Evolutionary conservation across 306 rosid genomes (phyloP).

Genomic region (Lagenaria siceraria): DNA sequence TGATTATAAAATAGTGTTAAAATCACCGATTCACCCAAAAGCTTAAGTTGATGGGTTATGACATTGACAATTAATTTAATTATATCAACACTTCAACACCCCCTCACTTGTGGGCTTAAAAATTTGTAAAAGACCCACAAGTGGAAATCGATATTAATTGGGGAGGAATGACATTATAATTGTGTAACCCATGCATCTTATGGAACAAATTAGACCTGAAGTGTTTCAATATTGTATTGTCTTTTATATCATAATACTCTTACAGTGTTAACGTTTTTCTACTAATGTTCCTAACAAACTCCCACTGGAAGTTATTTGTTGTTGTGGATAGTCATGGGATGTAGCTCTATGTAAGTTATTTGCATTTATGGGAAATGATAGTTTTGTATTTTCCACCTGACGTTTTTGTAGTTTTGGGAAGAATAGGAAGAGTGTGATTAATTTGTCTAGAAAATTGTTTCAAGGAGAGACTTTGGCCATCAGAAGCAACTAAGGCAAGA

Average conservation of each 20-base stretch:
- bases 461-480: not conserved
- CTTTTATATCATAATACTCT: not conserved
- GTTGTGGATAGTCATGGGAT: not conserved
- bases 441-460: not conserved
- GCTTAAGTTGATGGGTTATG: too few relatives aligned
- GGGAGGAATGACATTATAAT: too few relatives aligned
- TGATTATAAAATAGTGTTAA: not conserved
- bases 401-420: not conserved
- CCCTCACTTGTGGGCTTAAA: too few relatives aligned
- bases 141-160: too few relatives aligned
- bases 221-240: not conserved
- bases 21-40: too few relatives aligned
- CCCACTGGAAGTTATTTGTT: not conserved
- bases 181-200: too few relatives aligned
- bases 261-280: not conserved
- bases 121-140: too few relatives aligned
- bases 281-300: not conserved
- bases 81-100: too few relatives aligned
- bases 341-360: not conserved
- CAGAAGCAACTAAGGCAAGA: not conserved
- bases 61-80: too few relatives aligned
- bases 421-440: not conserved
- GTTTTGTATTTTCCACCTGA: not conserved
- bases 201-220: too few relatives aligned
- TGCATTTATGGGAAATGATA: not conserved